Evolutionary conservation across 306 rosid species (phyloP).

Genomic region (Mimosa bimucronata): DNA sequence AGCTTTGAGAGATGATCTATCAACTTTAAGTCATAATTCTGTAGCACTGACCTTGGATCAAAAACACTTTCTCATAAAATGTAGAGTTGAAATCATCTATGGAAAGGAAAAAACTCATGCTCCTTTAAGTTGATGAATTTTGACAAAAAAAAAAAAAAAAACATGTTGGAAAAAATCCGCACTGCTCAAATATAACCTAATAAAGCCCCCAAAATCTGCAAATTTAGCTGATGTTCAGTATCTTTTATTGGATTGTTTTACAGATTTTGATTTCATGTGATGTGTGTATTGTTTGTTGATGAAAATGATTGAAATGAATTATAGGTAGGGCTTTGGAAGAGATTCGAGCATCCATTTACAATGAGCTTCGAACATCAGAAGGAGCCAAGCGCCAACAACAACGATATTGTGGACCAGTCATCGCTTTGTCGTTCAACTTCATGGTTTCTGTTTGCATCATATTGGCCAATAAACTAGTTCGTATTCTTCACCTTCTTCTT

Average conservation of each 20-base stretch:
- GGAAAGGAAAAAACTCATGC: neutral
- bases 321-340: slow-evolving; percentile 88
- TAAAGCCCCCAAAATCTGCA: neutral
- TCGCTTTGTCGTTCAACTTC: slow-evolving; percentile 71
- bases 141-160: too few relatives aligned
- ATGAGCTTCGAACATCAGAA: slow-evolving; percentile 84
- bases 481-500: neutral
- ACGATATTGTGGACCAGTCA: slow-evolving; percentile 76
- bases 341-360: slow-evolving; percentile 76
- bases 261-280: neutral
- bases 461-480: neutral
- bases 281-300: neutral
- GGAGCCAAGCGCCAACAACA: slow-evolving; percentile 96
- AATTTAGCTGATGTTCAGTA: neutral
- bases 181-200: too few relatives aligned
- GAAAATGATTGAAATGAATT: slow-evolving; percentile 25
- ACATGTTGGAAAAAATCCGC: too few relatives aligned
- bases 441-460: neutral
- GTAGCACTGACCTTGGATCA: slow-evolving; percentile 11
- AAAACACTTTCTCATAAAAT: neutral
- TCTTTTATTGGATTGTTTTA: neutral
- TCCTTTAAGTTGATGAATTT: neutral
- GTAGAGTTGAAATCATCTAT: neutral
- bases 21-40: slow-evolving; percentile 18
- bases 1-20: slow-evolving; percentile 2